Conservation (phyloP, 345 rosid species). For the Zanthoxylum bungeanum region DNA sequence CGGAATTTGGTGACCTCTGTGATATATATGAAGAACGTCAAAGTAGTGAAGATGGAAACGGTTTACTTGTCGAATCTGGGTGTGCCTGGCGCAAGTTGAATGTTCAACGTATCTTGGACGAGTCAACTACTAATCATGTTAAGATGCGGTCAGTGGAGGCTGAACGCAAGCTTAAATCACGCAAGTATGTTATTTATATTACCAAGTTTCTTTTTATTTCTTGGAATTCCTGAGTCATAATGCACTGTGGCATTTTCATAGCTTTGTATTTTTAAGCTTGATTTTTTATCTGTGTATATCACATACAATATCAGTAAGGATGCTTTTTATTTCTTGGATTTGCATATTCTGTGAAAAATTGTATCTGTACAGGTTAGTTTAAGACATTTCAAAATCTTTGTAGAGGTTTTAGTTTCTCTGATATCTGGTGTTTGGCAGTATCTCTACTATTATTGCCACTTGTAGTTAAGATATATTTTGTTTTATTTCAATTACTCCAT, state of each 20-base stretch:
- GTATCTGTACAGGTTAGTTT: background rate
- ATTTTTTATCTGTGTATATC: background rate
- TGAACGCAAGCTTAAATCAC: slow-evolving; percentile 73
- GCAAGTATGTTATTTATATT: slow-evolving; percentile 53
- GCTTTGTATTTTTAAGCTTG: background rate
- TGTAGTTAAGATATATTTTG: background rate
- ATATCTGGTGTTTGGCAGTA: background rate
- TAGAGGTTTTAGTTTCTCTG: background rate
- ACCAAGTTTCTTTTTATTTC: background rate
- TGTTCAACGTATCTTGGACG: slow-evolving; percentile 86
- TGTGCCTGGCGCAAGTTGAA: slow-evolving; percentile 92
- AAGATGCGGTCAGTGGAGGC: slow-evolving; percentile 96
- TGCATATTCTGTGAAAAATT: background rate
- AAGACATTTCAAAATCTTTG: background rate
- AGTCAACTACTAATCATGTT: slow-evolving; percentile 82
- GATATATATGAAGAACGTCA: slow-evolving; percentile 84
- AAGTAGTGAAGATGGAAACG: slow-evolving; percentile 78
- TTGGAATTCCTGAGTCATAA: background rate
- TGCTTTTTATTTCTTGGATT: background rate
- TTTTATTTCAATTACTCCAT: background rate
- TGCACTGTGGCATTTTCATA: background rate
- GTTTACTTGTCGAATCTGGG: slow-evolving; percentile 90
- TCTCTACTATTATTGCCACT: background rate
- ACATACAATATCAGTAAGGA: background rate
- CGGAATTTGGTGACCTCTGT: slow-evolving; percentile 74